Evolutionary conservation across 2,329 filamentous ascomycete genomes (phyloP), one percentile per base, ranked within the genome.

Genomic region (Colletotrichum horii): DNA sequence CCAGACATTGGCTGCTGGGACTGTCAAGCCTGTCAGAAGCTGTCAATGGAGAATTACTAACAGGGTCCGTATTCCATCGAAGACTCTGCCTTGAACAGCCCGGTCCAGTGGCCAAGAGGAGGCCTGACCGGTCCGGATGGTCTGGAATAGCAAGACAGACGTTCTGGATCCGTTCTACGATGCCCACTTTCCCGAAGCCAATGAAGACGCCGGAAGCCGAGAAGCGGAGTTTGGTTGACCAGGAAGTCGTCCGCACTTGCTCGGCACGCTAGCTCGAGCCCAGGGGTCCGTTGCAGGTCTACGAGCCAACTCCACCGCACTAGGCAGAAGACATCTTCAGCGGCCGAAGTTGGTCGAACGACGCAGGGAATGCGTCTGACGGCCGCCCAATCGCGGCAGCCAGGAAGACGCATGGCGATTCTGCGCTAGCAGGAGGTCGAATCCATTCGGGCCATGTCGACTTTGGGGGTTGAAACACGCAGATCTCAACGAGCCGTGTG

Each of bases 391-490:
- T 48, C 24, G 38, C 32, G 28, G 52, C 22, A 26, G 28, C 56
- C 38, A 55, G 52, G 56, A 15, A 48, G 15, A 32, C 11, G 48
- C 48, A 65, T 32, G 56, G 43, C 9, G 11, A 32, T n/a, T 8
- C 34, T 16, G 4, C 55, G 26, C 56, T 60, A 73, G 62, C 16
- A 38, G 30, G 16, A 48, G 28, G 14, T 19, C 9, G 22, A 30
- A 19, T 28, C 19, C 24, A 26, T 30, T 58, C 58, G 61, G 58
- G 43, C 43, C 43, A 38, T 38, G 48, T 55, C 34, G 26, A 48
- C 28, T 58, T 68, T 64, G 62, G 56, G 72, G 69, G 12, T 75
- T 74, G 74, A 76, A 74, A 76, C 74, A 22, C 22, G 74, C 70
- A 32, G 74, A 76, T 74, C 65, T 22, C 14, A 15, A 30, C 58